These are phyloP conservation scores for Debaryomyces maramus DNA, from an alignment of 805 yeast species.

Conservation along the genomic window DNA sequence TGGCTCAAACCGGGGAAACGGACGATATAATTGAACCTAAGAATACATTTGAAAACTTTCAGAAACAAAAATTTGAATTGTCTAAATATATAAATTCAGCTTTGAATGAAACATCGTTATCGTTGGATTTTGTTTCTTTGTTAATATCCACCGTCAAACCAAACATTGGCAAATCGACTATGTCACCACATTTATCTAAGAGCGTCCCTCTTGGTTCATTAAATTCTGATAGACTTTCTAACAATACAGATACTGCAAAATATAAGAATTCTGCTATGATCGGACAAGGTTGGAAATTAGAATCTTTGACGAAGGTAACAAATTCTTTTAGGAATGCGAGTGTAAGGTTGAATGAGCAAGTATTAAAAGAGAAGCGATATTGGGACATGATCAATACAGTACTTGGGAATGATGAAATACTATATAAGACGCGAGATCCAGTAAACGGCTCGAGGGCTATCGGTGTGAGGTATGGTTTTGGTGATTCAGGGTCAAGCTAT, in stretches of 20 bases:
- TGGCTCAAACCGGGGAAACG: slow-evolving; percentile 8
- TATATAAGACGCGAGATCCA: slow-evolving; percentile 66
- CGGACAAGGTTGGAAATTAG: slow-evolving; percentile 83
- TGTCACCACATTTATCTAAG: slow-evolving; percentile 80
- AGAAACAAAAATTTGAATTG: slow-evolving; percentile 52
- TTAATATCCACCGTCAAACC: slow-evolving; percentile 80
- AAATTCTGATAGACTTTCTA: slow-evolving; percentile 45
- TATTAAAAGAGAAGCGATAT: slow-evolving; percentile 60
- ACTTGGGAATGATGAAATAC: slow-evolving; percentile 52
- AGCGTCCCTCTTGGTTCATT: slow-evolving; percentile 76
- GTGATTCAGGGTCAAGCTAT: slow-evolving; percentile 83
- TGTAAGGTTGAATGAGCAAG: slow-evolving; percentile 51
- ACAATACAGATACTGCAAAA: slow-evolving; percentile 14
- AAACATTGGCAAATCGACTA: slow-evolving; percentile 80
- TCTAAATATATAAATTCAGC: slow-evolving; percentile 60
- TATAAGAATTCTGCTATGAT: slow-evolving; percentile 36
- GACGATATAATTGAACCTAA: slow-evolving; percentile 13
- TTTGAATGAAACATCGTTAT: slow-evolving; percentile 82
- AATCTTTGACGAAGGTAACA: slow-evolving; percentile 60
- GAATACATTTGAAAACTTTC: slow-evolving; percentile 41
- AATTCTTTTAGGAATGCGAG: slow-evolving; percentile 52
- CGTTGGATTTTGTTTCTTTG: slow-evolving; percentile 84
- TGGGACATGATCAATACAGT: slow-evolving; percentile 59
- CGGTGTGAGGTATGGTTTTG: slow-evolving; percentile 87
- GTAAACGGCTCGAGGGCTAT: slow-evolving; percentile 48